A percentile compares a stretch with the other conserved stretches of the same genome.
Conservation (phyloP, 768 basidiomycete genomes). For the Paxillus rubicundulus region DNA sequence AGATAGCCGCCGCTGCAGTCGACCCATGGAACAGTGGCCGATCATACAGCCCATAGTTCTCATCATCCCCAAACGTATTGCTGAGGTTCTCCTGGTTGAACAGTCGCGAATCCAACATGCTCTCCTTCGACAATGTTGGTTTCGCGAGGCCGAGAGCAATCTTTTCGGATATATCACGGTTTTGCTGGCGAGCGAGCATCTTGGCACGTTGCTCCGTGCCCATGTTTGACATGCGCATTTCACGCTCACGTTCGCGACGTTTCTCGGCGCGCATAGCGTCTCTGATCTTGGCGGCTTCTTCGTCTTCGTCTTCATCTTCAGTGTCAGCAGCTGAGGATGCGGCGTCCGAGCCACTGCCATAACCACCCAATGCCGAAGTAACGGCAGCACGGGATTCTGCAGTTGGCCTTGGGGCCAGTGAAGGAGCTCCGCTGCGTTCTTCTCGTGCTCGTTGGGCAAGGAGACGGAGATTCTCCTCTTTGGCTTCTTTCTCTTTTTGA, state of each 20-base stretch:
- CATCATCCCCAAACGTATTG: conserved; percentile 83
- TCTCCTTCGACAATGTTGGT: conserved; percentile 93
- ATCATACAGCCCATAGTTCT: conserved; percentile 94
- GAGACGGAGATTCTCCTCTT: conserved; percentile 93
- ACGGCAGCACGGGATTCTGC: conserved; percentile 67
- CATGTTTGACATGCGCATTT: conserved; percentile 99
- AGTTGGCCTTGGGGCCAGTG: conserved; percentile 58
- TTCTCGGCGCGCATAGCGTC: conserved; percentile 92
- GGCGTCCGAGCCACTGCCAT: conserved; percentile 77
- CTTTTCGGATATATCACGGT: conserved; percentile 99
- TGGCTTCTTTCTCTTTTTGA: conserved; percentile 92
- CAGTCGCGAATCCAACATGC: conserved; percentile 93
- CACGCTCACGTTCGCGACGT: conserved; percentile 89
- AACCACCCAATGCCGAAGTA: conserved; percentile 76
- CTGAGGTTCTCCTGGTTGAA: conserved; percentile 95
- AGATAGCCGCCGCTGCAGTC: conserved; percentile 97
- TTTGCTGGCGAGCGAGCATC: conserved; percentile 92
- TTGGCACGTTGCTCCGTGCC: conserved; percentile 95
- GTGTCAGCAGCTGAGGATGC: conserved; percentile 48
- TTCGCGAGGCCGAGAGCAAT: conserved; percentile 97
- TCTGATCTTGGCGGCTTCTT: conserved; percentile 81
- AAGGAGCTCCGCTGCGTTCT: conserved; percentile 76
- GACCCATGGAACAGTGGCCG: conserved; percentile 95
- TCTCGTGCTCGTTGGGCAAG: conserved; percentile 95
- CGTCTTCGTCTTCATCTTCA: conserved; percentile 68